Base-by-base conservation (phyloP, 2,329 filamentous ascomycete genomes). In the Hymenoscyphus albidus region DNA sequence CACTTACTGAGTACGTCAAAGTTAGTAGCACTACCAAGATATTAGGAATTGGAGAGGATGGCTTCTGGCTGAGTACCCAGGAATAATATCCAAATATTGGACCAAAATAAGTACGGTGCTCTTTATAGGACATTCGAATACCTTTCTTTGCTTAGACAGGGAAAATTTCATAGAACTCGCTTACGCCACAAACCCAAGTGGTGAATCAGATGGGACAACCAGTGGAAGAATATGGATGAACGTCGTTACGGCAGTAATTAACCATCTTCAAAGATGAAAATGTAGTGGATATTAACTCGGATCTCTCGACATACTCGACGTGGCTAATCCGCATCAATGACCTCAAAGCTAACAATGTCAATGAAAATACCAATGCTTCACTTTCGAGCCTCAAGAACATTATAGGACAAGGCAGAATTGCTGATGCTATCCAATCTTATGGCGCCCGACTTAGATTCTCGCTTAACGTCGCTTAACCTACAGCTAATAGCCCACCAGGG, bases 151-250 rank as follows among this genome's bases (percentile, higher is more conserved):
- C 78, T 91, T n/a, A 85, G 82, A 0, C 86, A 87, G 72, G 83
- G 81, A 31, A 82, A 87, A 57, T 78, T 85, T 65, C 79, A 22
- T 80, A 0, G 69, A 78, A 1, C 78, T 81, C 0, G 73, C 80
- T 4, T 80, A 81, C 58, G 76, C 80, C 2, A 81, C 80, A 9
- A 88, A 83, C 67, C 44, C 44, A 51, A 51, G 44, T 51, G 44
- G 16, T 22, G 44, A 51, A 51, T 51, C 5, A 51, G 44, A 51
- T 51, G n/a, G 88, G 82, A 85, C 0, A 91, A 91, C 71, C 83
- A 91, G 68, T 91, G 88, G 88, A 87, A 91, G 72, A 90, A 91
- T 68, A 78, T 91, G 73, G 83, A 88, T 64, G 88, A 91, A 73
- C 79, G 88, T 62, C 88, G 88, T 18, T 91, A 88, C 69, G 88